Evolutionary conservation across 140 eudicot genomes (phyloP), one percentile per base, ranked within the genome.

Genomic region (Erigeron philadelphicus): DNA sequence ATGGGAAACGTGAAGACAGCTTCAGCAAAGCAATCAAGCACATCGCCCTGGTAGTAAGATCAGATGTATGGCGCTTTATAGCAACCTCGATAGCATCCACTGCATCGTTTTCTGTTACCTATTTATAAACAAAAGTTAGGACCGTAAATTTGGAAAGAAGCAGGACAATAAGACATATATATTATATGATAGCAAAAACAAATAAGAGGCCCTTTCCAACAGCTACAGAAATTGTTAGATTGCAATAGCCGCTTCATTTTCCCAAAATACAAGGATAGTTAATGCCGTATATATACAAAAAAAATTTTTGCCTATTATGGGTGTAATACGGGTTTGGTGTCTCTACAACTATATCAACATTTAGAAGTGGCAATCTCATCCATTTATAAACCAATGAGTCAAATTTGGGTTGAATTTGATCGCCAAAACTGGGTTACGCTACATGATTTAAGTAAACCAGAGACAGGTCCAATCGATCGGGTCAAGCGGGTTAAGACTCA

Each of bases 1-100:
- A 82, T 52, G 98, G 94, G 74, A 84, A 93, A 65, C 98, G 98
- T 38, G 88, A 86, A 68, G 98, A 93, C 42, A 93, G 83, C 85
- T 93, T 93, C 48, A 93, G 72, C 78, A 93, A 84, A 70, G 98
- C 87, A 78, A 81, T 72, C 84, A 93, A 83, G 79, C 96, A 93
- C 96, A 93, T 93, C 46, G 98, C 87, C 31, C 78, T 84, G 61
- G 96, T 86, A 49, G 87, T 89, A 78, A 83, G 82, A 87, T 93
- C 94, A 1, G 86, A 83, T 42, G 89, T 68, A 77, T 89, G 98
- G 66, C 82, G 80, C 68, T 79, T 85, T 62, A 89, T 78, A 77
- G 90, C 90, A 66, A 69, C 57, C 78, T 93, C 98, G 40, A 93
- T 76, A 66, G 79, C 87, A 85, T 86, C 95, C 80, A 93, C 85